These are phyloP conservation scores for Cladosporium cucumerinum DNA, from an alignment of 2,329 filamentous ascomycete genomes.

Conservation along the genomic window DNA sequence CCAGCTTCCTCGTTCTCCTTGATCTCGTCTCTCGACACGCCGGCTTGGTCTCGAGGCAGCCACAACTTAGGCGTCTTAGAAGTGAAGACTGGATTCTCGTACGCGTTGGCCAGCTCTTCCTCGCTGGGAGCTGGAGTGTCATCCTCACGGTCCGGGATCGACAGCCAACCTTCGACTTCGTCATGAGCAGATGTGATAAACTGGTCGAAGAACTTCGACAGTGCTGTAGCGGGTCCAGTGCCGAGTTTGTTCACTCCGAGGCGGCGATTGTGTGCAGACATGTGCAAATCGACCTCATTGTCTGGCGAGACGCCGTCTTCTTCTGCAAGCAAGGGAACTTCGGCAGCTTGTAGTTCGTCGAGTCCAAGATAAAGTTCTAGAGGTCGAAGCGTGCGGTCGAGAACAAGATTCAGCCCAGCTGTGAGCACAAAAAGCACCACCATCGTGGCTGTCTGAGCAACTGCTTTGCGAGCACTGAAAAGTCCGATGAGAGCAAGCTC, in stretches of 20 bases:
- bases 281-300: slow-evolving; percentile 30
- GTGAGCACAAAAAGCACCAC: slow-evolving; percentile 41
- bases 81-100: slow-evolving; percentile 44
- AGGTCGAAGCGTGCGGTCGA: slow-evolving; percentile 31
- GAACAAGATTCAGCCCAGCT: slow-evolving; percentile 28
- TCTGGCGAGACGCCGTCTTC: slow-evolving; percentile 29
- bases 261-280: slow-evolving; percentile 30
- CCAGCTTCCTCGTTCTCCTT: slow-evolving; percentile 38
- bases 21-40: slow-evolving; percentile 43
- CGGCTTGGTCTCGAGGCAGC: slow-evolving; percentile 45
- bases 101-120: slow-evolving; percentile 39
- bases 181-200: slow-evolving; percentile 28
- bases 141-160: slow-evolving; percentile 20
- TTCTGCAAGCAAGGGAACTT: slow-evolving; percentile 30
- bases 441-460: slow-evolving; percentile 44
- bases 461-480: slow-evolving; percentile 39
- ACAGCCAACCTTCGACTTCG: slow-evolving; percentile 25
- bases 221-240: slow-evolving; percentile 21
- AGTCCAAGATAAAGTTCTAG: slow-evolving; percentile 34
- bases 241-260: slow-evolving; percentile 25
- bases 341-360: slow-evolving; percentile 31
- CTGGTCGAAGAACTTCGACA: slow-evolving; percentile 32
- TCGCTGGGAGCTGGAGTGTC: slow-evolving; percentile 20
- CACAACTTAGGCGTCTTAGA: slow-evolving; percentile 44
- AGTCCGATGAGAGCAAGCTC: slow-evolving; percentile 49